Evolutionary conservation across 1,284 basidiomycete genomes (phyloP).

Genomic region (Vanrija sp.): DNA sequence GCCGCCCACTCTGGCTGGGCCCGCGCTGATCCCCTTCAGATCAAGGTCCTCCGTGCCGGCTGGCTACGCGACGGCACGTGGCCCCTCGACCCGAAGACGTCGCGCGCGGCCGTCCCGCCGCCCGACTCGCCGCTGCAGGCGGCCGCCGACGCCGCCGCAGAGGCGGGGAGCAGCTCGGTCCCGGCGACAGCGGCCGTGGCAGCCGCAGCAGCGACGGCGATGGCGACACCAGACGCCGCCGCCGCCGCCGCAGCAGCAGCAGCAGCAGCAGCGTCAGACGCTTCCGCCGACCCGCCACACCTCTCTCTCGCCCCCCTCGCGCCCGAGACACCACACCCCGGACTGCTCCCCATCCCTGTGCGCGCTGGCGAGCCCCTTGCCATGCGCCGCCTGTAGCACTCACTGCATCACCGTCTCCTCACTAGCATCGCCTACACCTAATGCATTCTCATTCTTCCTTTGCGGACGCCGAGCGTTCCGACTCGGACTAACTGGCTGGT

Average conservation of each 20-base stretch:
- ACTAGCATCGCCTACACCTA: too few species aligned
- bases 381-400: background rate
- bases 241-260: background rate
- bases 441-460: too few species aligned
- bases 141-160: background rate
- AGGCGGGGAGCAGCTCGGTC: too few species aligned
- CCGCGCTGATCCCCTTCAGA: too few species aligned
- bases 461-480: too few species aligned
- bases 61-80: slow-evolving; percentile 48
- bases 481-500: too few species aligned
- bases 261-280: background rate
- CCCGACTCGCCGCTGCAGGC: slow-evolving; percentile 15
- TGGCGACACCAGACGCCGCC: background rate
- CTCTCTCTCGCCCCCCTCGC: background rate
- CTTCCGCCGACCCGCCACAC: background rate
- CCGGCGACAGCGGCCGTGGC: too few species aligned
- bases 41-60: slow-evolving; percentile 40
- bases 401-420: too few species aligned
- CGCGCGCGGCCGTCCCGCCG: slow-evolving; percentile 20
- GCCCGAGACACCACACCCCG: background rate
- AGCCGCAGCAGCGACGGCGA: too few species aligned
- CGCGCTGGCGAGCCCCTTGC: background rate
- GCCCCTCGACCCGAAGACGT: slow-evolving; percentile 35
- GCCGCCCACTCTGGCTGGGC: too few species aligned
- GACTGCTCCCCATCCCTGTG: background rate